Evolutionary conservation across 1,139 yeast genomes (phyloP), one percentile per base, ranked within the genome.

Genomic region (Casaregolazyma suthepensis): DNA sequence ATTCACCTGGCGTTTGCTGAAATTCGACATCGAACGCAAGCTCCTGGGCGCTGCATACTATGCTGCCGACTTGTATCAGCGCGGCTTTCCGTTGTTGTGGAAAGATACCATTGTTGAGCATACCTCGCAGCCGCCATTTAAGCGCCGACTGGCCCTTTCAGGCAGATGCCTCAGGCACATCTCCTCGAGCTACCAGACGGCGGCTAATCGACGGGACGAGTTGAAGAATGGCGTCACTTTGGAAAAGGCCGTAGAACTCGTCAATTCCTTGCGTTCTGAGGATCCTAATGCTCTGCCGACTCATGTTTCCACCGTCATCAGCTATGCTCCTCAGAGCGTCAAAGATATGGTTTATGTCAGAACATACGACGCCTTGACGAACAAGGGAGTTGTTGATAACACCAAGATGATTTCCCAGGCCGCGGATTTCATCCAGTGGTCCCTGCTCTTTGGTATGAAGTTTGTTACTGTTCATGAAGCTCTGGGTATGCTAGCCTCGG

Each of bases 1-100:
- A 5, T 12, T 50, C 22, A 62, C 67, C 12, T 56, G 54, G 56
- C 54, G 54, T 7, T 50, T 64, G 44, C 56, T 65, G 45, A 52
- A 53, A 52, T 65, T 63, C 52, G 64, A 63, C 37, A 15, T 66
- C 13, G 51, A 53, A 19, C 57, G 61, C 18, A 52, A 58, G 10
- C 10, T 63, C 9, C 50, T 50, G 48, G 19, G 13, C 10, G 23
- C 26, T n/a, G 31, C 35, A 29, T 17, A 15, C 19, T 15, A 6
- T 44, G 31, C 20, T 17, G 20, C 22, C 19, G 44, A 31, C 20
- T 10, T 44, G 5, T 38, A 49, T 31, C 35, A 44, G 10, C 10
- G 45, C n/a, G 18, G n/a, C 12, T 20, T 23, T 47, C 44, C 44
- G 17, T 22, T 23, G 18, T 13, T 38, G 38, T 47, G 44, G 50